Evolutionary conservation across 768 basidiomycete species (phyloP).

Genomic region (Dendrothele bispora): DNA sequence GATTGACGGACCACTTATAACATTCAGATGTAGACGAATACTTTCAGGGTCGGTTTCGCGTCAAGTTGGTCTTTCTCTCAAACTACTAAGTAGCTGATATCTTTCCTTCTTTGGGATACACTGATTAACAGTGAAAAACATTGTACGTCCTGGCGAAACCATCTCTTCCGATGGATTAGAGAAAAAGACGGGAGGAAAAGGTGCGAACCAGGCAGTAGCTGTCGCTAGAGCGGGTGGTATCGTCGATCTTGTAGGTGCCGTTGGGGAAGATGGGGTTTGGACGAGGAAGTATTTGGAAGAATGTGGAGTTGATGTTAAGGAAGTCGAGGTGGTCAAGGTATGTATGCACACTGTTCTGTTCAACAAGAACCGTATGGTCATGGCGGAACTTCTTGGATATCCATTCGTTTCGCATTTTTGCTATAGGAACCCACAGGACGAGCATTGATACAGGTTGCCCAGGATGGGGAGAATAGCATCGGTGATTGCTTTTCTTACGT

Average conservation of each 20-base stretch:
- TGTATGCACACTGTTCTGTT: slow-evolving; percentile 5
- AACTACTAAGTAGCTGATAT: neutral
- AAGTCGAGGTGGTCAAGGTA: slow-evolving; percentile 41
- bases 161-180: slow-evolving; percentile 51
- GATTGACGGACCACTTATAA: neutral
- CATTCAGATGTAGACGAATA: slow-evolving; percentile 55
- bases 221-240: slow-evolving; percentile 50
- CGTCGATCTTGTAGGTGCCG: slow-evolving; percentile 49
- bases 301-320: slow-evolving; percentile 39
- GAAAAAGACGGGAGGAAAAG: slow-evolving; percentile 58
- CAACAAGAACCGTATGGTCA: neutral
- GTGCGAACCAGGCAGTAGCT: slow-evolving; percentile 64
- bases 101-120: neutral
- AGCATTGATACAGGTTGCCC: slow-evolving; percentile 59
- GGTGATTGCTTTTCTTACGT: slow-evolving; percentile 32
- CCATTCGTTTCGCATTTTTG: neutral
- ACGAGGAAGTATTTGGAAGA: slow-evolving; percentile 37
- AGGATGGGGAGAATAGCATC: slow-evolving; percentile 62
- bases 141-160: slow-evolving; percentile 60
- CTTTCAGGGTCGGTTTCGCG: slow-evolving; percentile 44
- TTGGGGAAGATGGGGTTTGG: slow-evolving; percentile 56
- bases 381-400: neutral
- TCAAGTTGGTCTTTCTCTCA: neutral
- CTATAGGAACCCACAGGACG: slow-evolving; percentile 54
- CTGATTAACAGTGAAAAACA: slow-evolving; percentile 40